These are phyloP conservation scores for Ascochyta pisi DNA, from an alignment of 2,329 filamentous ascomycete genomes.

Conservation along the genomic window DNA sequence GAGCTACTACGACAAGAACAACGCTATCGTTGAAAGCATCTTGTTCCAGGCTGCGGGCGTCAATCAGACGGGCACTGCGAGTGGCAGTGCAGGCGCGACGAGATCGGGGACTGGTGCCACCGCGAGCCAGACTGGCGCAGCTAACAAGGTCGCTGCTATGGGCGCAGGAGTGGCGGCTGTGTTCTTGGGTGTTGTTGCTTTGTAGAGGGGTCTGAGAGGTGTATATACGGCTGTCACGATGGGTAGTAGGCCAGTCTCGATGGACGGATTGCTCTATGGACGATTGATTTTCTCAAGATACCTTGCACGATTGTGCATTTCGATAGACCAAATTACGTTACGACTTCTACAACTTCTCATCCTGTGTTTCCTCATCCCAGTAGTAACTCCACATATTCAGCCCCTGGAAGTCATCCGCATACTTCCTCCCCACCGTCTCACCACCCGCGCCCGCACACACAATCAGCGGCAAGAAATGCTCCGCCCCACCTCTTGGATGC, in stretches of 20 bases:
- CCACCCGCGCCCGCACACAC: constrained; percentile 62
- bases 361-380: constrained; percentile 51
- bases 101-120: constrained; percentile 8
- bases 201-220: constrained; percentile 15
- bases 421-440: constrained; percentile 52
- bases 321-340: background rate
- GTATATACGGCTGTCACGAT: background rate
- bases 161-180: constrained; percentile 29
- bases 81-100: constrained; percentile 13
- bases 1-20: constrained; percentile 33
- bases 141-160: constrained; percentile 17
- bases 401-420: constrained; percentile 59
- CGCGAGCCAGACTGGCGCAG: constrained; percentile 15
- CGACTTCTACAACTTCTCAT: background rate
- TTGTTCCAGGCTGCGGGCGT: constrained; percentile 23
- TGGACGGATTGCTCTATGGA: background rate
- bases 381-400: constrained; percentile 64
- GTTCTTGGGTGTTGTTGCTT: constrained; percentile 31
- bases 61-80: constrained; percentile 14
- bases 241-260: background rate
- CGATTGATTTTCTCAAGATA: background rate
- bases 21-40: constrained; percentile 24
- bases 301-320: background rate
- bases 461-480: constrained; percentile 67
- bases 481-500: constrained; percentile 62